phyloP scores from a whole-genome alignment of 2,329 filamentous ascomycete species.

The Exophiala viscosa region DNA sequence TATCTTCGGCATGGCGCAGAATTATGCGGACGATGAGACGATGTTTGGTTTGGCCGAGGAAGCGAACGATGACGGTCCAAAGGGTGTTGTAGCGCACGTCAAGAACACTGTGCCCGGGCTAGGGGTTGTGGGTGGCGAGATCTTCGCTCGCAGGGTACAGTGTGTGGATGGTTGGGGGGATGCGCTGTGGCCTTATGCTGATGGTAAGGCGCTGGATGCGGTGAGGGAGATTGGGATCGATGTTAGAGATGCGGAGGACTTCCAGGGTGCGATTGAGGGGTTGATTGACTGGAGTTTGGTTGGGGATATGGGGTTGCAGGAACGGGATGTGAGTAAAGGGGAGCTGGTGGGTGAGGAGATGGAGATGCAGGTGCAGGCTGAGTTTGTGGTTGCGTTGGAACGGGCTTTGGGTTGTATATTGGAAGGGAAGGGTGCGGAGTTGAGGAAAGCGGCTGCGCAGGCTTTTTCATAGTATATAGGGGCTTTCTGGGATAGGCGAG shows the following conservation, averaged over 20 bases:
- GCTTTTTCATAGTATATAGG: neutral
- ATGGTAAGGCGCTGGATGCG: conserved; percentile 34
- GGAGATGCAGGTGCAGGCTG: conserved; percentile 29
- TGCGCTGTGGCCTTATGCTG: conserved; percentile 39
- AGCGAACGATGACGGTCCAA: conserved; percentile 33
- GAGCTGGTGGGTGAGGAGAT: conserved; percentile 36
- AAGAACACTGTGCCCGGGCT: conserved; percentile 40
- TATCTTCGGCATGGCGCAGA: conserved; percentile 29
- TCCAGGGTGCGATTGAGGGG: conserved; percentile 35
- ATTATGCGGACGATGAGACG: conserved; percentile 17
- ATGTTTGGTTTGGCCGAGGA: conserved; percentile 25
- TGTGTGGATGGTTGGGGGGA: conserved; percentile 35
- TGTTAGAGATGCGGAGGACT: conserved; percentile 31
- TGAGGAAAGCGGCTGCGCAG: conserved; percentile 16
- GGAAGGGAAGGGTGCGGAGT: conserved; percentile 33
- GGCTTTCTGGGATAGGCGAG: too few relatives aligned
- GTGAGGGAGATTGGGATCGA: conserved; percentile 38
- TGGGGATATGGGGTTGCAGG: conserved; percentile 29
- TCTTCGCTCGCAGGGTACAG: conserved; percentile 43
- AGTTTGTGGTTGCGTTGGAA: conserved; percentile 40
- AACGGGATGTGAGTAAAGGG: conserved; percentile 27
- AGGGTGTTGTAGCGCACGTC: conserved; percentile 14
- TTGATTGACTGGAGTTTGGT: conserved; percentile 32
- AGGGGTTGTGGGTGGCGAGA: conserved; percentile 40
- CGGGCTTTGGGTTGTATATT: conserved; percentile 37